Evolutionary conservation across 2,329 filamentous ascomycete genomes (phyloP), one percentile per base, ranked within the genome.

Genomic region (Cordyceps tenuipes): DNA sequence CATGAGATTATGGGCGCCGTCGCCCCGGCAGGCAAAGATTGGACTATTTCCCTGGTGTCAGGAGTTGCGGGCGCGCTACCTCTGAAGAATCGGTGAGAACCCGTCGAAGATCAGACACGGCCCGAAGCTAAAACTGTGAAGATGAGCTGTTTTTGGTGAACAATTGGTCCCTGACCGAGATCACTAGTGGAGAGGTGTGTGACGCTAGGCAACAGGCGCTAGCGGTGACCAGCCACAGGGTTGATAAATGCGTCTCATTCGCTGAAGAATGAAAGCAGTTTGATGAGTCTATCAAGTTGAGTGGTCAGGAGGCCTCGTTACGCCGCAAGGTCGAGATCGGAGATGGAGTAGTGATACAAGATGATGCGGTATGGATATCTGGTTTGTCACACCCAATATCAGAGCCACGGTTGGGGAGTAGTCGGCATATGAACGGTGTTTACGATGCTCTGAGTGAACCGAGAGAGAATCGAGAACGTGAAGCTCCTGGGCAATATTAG

Each of bases 181-280:
- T 19, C n/a, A n/a, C n/a, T n/a, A 29, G 56, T 59, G 56, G 56
- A 44, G 34, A 52, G 47, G 1, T 23, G n/a, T 39, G 34, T 12
- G 15, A 59, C 47, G 56, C 56, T 58, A 51, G 51, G 23, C 13
- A 59, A 36, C 48, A 17, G 51, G 58, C 51, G 58, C 58, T 56
- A 55, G 50, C 21, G 36, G 57, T 60, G 58, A 60, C 51, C 44
- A 39, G 36, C 58, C 58, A 55, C 23, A 19, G 26, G 43, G 58
- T 34, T 26, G 58, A 15, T 19, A 53, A 29, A 36, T 57, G 54
- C 21, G 6, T 60, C 51, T 44, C 4, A 60, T 60, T 60, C 58
- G 51, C 44, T 50, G 17, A 43, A 43, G 50, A 36, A 44, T 43
- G 44, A 23, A 21, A 19, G 43, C 19, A 21, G n/a, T 4, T 12